Percentiles rank a stretch among this genome's conserved stretches.
phyloP scores from a whole-genome alignment of 352 stramenopile genomes.

The Globisporangium recalcitrans region DNA sequence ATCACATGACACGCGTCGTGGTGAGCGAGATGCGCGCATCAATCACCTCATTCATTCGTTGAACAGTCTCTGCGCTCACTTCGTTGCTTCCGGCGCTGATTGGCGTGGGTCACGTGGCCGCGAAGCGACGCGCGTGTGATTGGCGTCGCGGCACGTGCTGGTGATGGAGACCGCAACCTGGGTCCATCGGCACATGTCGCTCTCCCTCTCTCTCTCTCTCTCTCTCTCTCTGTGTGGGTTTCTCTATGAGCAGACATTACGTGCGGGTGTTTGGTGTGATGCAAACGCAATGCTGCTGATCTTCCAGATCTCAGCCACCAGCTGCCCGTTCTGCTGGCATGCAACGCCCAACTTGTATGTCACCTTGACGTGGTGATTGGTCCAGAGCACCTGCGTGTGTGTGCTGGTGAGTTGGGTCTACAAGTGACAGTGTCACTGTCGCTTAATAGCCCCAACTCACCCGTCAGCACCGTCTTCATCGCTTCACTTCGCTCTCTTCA shows the following conservation, averaged over 20 bases:
- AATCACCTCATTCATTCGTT: not conserved
- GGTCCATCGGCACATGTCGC: not conserved
- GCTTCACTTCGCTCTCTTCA: not conserved
- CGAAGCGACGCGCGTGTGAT: conserved; percentile 1
- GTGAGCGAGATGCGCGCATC: not conserved
- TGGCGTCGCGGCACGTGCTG: not conserved
- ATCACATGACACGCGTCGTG: not conserved
- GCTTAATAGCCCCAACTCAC: not conserved
- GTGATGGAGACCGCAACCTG: not conserved
- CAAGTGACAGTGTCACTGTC: too few relatives aligned
- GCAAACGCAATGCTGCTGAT: not conserved
- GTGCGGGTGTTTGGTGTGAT: too few relatives aligned
- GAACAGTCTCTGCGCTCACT: not conserved
- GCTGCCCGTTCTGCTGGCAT: not conserved
- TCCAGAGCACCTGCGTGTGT: not conserved
- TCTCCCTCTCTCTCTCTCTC: not conserved
- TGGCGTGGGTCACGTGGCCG: conserved; percentile 6
- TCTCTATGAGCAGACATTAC: too few relatives aligned
- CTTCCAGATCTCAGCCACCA: not conserved
- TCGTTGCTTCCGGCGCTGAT: not conserved
- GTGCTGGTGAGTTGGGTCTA: too few relatives aligned
- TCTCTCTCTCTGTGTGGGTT: not conserved
- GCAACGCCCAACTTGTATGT: not conserved
- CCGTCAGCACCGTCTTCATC: not conserved
- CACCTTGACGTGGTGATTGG: not conserved